These are phyloP conservation scores for Apodospora peruviana DNA, from an alignment of 495 filamentous ascomycete species.

Conservation along the genomic window DNA sequence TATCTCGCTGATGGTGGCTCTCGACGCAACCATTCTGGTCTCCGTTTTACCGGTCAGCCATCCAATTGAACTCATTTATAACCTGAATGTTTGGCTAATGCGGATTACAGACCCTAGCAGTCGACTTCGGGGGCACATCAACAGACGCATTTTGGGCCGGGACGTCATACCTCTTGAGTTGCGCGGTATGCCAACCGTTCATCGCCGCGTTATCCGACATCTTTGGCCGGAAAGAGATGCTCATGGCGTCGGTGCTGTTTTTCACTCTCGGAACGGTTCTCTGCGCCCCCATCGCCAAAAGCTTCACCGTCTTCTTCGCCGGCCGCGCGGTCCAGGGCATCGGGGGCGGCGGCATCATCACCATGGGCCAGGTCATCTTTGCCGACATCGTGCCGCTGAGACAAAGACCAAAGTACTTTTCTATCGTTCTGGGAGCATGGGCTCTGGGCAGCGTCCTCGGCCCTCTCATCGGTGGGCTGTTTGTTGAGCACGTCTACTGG, in stretches of 20 bases:
- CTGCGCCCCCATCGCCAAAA: constrained; percentile 29
- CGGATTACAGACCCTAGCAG: constrained; percentile 23
- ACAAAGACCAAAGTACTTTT: constrained; percentile 32
- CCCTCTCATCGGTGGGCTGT: constrained; percentile 70
- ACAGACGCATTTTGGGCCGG: constrained; percentile 52
- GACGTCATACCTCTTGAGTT: constrained; percentile 46
- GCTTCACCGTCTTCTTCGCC: constrained; percentile 58
- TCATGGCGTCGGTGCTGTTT: constrained; percentile 35
- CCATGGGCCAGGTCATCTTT: constrained; percentile 72
- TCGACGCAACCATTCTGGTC: constrained; percentile 53
- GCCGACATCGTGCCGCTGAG: constrained; percentile 44
- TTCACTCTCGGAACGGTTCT: constrained; percentile 42
- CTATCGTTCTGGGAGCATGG: constrained; percentile 49
- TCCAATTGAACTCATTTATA: background rate
- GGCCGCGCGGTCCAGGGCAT: constrained; percentile 77
- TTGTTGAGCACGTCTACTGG: constrained; percentile 49
- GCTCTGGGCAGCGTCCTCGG: constrained; percentile 68
- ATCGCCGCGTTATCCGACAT: constrained; percentile 46
- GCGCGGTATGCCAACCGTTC: constrained; percentile 43
- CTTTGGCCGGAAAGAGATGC: constrained; percentile 44
- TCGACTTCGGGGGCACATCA: constrained; percentile 37
- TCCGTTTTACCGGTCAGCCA: constrained; percentile 34
- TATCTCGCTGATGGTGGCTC: constrained; percentile 44
- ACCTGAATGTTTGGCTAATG: background rate
- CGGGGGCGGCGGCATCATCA: constrained; percentile 77